Evolutionary conservation across 768 basidiomycete genomes (phyloP), one percentile per base, ranked within the genome.

Genomic region (Termitomyces sp.): DNA sequence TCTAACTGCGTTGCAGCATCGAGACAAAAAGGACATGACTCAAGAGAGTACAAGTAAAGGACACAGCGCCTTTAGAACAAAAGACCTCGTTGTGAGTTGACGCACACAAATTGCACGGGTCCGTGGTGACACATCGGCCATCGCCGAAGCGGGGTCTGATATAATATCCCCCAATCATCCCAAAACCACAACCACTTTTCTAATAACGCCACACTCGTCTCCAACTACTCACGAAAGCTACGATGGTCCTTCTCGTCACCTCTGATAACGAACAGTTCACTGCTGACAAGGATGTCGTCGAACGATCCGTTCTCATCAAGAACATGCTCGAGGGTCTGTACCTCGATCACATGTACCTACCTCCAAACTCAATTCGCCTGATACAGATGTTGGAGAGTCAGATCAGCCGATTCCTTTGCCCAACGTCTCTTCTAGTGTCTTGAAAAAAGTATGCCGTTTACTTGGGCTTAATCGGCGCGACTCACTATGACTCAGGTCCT

Each of bases 271-370:
- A 98, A 75, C 86, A 89, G 62, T 99, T 96, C 78, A 81, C 83
- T 53, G 91, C 95, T 63, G 95, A 98, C 71, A 92, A 88, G 74
- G 91, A 95, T 56, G 92, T 99, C 56, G 93, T 93, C 56, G 92
- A 95, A 78, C 91, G 97, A 72, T 89, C 87, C 62, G 94, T 96
- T 10, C 85, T 99, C 67, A 97, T 99, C 76, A 97, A 96, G 82
- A 96, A 97, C 81, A 98, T 99, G 97, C 89, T 98, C 53, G 97
- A 98, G 76, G 97, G 97, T 93, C 57, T 40, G 78, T 66, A 7
- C 39, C 57, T 57, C 53, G 37, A 50, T 56, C 60, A 40, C 36
- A 37, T 52, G 26, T n/a, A 43, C 27, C 44, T 40, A 40, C 8
- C 34, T 27, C 62, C 22, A 48, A 49, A 51, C 59, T 58, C 44